phyloP scores from a whole-genome alignment of 805 yeast species.

The Ogataea siamensis region DNA sequence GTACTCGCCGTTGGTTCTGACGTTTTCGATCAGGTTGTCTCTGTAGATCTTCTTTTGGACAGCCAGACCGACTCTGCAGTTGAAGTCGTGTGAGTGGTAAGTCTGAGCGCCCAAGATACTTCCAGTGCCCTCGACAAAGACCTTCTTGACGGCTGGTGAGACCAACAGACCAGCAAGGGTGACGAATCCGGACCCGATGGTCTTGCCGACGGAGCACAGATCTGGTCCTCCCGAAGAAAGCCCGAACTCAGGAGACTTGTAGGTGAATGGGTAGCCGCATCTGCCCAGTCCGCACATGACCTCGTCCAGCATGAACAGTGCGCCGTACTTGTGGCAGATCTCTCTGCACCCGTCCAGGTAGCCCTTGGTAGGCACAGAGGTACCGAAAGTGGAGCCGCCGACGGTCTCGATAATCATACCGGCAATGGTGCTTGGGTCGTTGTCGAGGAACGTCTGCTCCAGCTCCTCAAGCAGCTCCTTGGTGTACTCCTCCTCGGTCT shows the following conservation, averaged over 20 bases:
- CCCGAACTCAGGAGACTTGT: constrained; percentile 48
- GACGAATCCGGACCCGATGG: constrained; percentile 48
- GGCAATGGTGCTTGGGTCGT: constrained; percentile 44
- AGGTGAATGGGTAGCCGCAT: constrained; percentile 38
- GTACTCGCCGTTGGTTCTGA: constrained; percentile 42
- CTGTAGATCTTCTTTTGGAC: constrained; percentile 42
- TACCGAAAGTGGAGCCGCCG: constrained; percentile 47
- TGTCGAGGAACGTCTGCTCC: constrained; percentile 40
- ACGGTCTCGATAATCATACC: constrained; percentile 46
- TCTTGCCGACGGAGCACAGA: constrained; percentile 47
- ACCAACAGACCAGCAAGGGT: constrained; percentile 47
- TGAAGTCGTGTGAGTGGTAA: constrained; percentile 48
- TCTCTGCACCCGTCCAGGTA: constrained; percentile 46
- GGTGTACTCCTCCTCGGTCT: constrained; percentile 41
- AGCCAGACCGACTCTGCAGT: constrained; percentile 45
- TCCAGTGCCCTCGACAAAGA: constrained; percentile 40
- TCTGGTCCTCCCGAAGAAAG: constrained; percentile 45
- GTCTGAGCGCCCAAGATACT: constrained; percentile 47
- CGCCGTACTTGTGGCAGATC: constrained; percentile 51
- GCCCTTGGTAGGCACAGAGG: constrained; percentile 44
- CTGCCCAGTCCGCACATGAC: constrained; percentile 60
- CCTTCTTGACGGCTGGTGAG: constrained; percentile 40
- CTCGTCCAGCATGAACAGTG: constrained; percentile 50
- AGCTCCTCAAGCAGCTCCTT: constrained; percentile 38
- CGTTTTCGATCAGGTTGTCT: constrained; percentile 38